phyloP scores from a whole-genome alignment of 495 filamentous ascomycete genomes.

The Bacidia gigantensis region DNA sequence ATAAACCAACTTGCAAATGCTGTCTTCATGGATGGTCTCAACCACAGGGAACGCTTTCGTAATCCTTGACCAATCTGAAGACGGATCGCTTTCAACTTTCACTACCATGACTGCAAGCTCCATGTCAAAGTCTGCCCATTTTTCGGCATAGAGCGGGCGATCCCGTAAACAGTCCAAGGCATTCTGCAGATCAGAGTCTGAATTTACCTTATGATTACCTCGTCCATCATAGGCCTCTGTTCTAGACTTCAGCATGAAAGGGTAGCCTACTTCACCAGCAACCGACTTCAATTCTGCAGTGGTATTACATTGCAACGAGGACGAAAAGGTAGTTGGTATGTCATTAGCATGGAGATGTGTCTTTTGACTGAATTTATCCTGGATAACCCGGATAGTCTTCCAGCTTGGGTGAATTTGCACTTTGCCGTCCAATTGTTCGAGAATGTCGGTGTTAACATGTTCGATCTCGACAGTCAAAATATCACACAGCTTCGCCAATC shows the following conservation, averaged over 20 bases:
- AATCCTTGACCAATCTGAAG: slow-evolving; percentile 23
- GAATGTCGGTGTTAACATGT: slow-evolving; percentile 85
- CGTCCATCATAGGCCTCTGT: slow-evolving; percentile 91
- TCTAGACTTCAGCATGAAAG: slow-evolving; percentile 88
- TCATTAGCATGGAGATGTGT: slow-evolving; percentile 52
- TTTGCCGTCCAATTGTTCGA: slow-evolving; percentile 58
- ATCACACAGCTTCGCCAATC: slow-evolving; percentile 65
- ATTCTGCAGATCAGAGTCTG: slow-evolving; percentile 49
- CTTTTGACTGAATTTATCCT: slow-evolving; percentile 95
- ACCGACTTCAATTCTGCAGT: slow-evolving; percentile 47
- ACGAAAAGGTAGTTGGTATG: slow-evolving; percentile 59
- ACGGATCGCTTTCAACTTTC: slow-evolving; percentile 63
- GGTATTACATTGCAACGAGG: slow-evolving; percentile 39
- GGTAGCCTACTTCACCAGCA: slow-evolving; percentile 57
- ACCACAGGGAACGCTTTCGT: slow-evolving; percentile 74
- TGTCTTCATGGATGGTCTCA: slow-evolving; percentile 91
- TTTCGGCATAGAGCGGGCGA: slow-evolving; percentile 73
- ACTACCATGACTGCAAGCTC: slow-evolving; percentile 93
- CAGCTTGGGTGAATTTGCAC: slow-evolving; percentile 56
- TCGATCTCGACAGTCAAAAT: slow-evolving; percentile 95
- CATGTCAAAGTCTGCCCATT: slow-evolving; percentile 73
- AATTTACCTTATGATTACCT: slow-evolving; percentile 70
- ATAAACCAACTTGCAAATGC: slow-evolving; percentile 88
- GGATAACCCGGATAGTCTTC: slow-evolving; percentile 79
- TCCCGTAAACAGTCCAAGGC: slow-evolving; percentile 58